phyloP scores from a whole-genome alignment of 345 rosid species.

The Corymbia maculata region DNA sequence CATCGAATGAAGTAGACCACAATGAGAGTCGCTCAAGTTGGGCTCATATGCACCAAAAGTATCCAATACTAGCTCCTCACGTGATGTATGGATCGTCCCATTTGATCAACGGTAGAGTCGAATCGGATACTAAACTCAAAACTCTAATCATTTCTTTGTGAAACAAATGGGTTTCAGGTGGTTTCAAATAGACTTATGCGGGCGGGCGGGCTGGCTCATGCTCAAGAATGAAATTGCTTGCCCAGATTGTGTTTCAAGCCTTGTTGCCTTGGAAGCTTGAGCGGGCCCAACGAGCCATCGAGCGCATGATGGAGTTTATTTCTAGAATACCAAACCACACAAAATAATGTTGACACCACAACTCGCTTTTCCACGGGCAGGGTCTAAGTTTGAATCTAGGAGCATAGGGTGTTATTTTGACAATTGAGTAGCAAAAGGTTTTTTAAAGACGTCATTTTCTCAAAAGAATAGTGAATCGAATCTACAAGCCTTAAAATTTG shows the following conservation, averaged over 20 bases:
- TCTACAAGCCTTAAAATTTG: neutral
- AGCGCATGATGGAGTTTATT: neutral
- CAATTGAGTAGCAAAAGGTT: neutral
- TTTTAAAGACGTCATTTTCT: neutral
- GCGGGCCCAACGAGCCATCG: neutral
- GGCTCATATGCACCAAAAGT: neutral
- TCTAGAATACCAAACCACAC: neutral
- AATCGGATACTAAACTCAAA: neutral
- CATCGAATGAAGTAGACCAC: neutral
- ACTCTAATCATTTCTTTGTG: rapidly evolving
- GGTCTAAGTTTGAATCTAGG: neutral
- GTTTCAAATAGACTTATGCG: neutral
- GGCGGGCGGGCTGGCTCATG: neutral
- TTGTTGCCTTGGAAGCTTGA: neutral
- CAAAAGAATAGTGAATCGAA: neutral
- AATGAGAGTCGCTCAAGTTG: neutral
- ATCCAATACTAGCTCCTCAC: neutral
- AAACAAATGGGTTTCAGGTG: neutral
- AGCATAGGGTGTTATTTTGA: neutral
- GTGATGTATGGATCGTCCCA: neutral
- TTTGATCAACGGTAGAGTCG: neutral
- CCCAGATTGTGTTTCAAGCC: neutral
- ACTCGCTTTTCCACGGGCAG: neutral
- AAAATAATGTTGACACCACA: neutral
- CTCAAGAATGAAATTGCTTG: neutral